phyloP scores from a whole-genome alignment of 2,329 filamentous ascomycete genomes.

The Pseudocercospora cruenta region DNA sequence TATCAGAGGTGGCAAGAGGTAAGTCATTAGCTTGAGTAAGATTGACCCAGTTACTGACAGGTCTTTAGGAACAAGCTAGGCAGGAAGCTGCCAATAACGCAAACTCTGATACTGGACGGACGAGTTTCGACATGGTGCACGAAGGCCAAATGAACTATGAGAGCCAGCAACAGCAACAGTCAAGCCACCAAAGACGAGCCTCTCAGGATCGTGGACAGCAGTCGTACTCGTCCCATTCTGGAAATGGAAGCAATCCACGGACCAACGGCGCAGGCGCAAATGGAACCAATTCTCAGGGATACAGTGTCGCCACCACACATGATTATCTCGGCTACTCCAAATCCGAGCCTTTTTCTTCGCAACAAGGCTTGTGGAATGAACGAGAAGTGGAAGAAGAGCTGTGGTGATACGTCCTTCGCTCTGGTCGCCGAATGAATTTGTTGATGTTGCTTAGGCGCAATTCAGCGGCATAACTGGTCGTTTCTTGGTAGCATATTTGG shows the following conservation, averaged over 20 bases:
- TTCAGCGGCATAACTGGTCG: constrained; percentile 3
- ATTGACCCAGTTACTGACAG: constrained; percentile 5
- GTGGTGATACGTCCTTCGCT: constrained; percentile 30
- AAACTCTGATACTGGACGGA: constrained; percentile 18
- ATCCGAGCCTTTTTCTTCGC: constrained; percentile 33
- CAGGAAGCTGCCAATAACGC: constrained; percentile 31
- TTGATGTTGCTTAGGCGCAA: not conserved
- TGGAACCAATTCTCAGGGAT: constrained; percentile 28
- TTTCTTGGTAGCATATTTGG: not conserved
- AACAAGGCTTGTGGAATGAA: constrained; percentile 38
- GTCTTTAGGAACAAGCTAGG: constrained; percentile 36
- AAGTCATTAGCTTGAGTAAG: constrained; percentile 21
- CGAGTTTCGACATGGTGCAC: constrained; percentile 31
- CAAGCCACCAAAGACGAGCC: constrained; percentile 29
- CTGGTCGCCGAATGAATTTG: not conserved
- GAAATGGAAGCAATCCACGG: constrained; percentile 10
- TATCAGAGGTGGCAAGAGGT: constrained; percentile 45
- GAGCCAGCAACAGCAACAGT: constrained; percentile 16
- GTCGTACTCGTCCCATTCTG: constrained; percentile 22
- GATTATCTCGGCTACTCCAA: constrained; percentile 41
- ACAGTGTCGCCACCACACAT: constrained; percentile 39
- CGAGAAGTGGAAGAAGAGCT: constrained; percentile 35
- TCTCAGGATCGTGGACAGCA: constrained; percentile 32
- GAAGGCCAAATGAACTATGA: constrained; percentile 21
- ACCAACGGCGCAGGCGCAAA: constrained; percentile 24